phyloP scores from a whole-genome alignment of 208 protist species.

The Vickermania ingenoplastis region DNA sequence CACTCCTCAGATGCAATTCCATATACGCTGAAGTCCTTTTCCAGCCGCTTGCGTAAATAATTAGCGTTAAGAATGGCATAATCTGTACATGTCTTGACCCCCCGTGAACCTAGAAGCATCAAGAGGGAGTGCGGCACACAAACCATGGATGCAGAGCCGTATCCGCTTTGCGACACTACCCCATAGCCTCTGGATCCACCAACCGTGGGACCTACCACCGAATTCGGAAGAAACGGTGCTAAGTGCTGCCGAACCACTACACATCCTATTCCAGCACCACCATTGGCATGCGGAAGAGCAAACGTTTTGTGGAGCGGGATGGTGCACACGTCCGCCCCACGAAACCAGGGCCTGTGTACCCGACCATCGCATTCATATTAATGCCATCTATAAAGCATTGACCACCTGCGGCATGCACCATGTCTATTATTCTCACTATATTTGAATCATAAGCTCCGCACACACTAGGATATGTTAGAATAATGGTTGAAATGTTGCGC shows the following conservation, averaged over 20 bases:
- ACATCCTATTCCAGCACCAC: constrained; percentile 96
- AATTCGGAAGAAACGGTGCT: constrained; percentile 88
- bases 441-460: constrained; percentile 96
- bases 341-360: constrained; percentile 91
- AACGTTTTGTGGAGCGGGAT: constrained; percentile 99
- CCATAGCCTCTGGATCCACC: constrained; percentile 76
- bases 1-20: background rate
- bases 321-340: constrained; percentile 97
- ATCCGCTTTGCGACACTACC: constrained; percentile 91
- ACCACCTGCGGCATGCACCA: constrained; percentile 89
- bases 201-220: constrained; percentile 45
- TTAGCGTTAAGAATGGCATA: constrained; percentile 98
- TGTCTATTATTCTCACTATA: constrained; percentile 77
- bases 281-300: constrained; percentile 94
- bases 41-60: constrained; percentile 93
- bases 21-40: constrained; percentile 34
- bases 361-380: constrained; percentile 97
- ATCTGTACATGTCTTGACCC: constrained; percentile 86
- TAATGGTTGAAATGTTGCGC: constrained; percentile 90
- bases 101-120: constrained; percentile 89
- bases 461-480: constrained; percentile 99
- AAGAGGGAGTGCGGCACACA: constrained; percentile 96
- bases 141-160: constrained; percentile 90
- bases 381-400: constrained; percentile 98
- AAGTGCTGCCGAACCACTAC: constrained; percentile 93